Base-by-base conservation (phyloP, 2,329 filamentous ascomycete species). In the Aureobasidium sp. region DNA sequence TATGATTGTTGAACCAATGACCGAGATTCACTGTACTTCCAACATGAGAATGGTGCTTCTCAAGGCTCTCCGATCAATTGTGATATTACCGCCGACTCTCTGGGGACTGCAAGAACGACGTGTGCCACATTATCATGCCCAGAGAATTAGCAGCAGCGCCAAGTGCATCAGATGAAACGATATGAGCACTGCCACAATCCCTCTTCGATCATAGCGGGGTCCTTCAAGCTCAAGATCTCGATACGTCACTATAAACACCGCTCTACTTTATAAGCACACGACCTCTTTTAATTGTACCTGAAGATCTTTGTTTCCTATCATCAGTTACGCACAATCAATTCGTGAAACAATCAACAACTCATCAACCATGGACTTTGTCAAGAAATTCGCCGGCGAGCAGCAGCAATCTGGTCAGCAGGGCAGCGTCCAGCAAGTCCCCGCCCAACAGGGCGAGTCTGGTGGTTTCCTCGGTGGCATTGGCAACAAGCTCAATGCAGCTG, bases 401-500 rank as follows among this genome's bases (percentile, higher is more conserved):
- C 55, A 58, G 42, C 55, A 58, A 34, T 7, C 37, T 34, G 34
- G 17, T 44, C 58, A 61, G 58, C 42, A 58, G 20, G 32, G 74
- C 41, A 66, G 66, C 61, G 63, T 73, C 66, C 68, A 72, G 67
- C 63, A 50, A 56, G 62, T 26, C 17, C 67, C 50, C 64, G 70
- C 75, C 66, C 65, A 75, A 63, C 62, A 71, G 64, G 59, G 37
- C 62, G 68, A 65, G 53, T 69, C 70, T 32, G 78, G 79, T 34
- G 77, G 79, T 62, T 79, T 82, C 73, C 72, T 83, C 53, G 78
- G 82, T 64, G 84, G 86, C 64, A 73, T 91, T 66, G 81, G 84
- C 72, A 82, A 87, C 76, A 90, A 89, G 78, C 58, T 92, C 64
- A 90, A 93, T 78, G 72, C 76, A 63, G 80, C 86, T 67, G 87